Percentiles rank a stretch among this genome's conserved stretches.
Evolutionary conservation across 2,329 filamentous ascomycete genomes (phyloP).

Genomic region (Ascocoryne sarcoides): DNA sequence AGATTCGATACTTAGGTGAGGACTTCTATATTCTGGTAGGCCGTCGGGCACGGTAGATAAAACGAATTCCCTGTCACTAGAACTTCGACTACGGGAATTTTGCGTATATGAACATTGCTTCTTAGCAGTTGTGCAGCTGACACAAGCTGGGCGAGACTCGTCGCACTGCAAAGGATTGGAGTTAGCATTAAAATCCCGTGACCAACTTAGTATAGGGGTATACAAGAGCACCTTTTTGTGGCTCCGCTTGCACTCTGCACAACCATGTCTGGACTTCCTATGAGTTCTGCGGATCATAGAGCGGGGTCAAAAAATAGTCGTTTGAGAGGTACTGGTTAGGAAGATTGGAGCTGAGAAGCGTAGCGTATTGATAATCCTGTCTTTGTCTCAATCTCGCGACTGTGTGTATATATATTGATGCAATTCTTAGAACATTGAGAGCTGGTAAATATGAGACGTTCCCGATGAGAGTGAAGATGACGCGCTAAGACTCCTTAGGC

Average conservation of each 20-base stretch:
- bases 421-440: too few relatives aligned
- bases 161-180: conserved; percentile 14
- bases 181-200: not conserved
- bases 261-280: conserved; percentile 19
- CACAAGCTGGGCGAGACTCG: conserved; percentile 16
- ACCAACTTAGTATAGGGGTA: not conserved
- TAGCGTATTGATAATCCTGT: too few relatives aligned
- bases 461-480: too few relatives aligned
- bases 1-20: not conserved
- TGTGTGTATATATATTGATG: too few relatives aligned
- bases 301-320: too few relatives aligned
- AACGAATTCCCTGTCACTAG: too few relatives aligned
- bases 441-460: too few relatives aligned
- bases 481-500: too few relatives aligned
- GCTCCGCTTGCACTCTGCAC: conserved; percentile 16
- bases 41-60: too few relatives aligned
- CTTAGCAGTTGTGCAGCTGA: conserved; percentile 14
- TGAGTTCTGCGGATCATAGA: conserved; percentile 19
- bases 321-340: too few relatives aligned
- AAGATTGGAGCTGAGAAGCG: too few relatives aligned
- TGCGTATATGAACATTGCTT: conserved; percentile 12
- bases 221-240: conserved; percentile 17
- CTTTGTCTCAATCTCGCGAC: too few relatives aligned
- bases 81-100: conserved; percentile 1
- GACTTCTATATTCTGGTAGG: conserved; percentile 1